A percentile compares a stretch with the other conserved stretches of the same genome.
phyloP scores from a whole-genome alignment of 225 moss, liverwort and hornwort species.

The Climacium dendroides region DNA sequence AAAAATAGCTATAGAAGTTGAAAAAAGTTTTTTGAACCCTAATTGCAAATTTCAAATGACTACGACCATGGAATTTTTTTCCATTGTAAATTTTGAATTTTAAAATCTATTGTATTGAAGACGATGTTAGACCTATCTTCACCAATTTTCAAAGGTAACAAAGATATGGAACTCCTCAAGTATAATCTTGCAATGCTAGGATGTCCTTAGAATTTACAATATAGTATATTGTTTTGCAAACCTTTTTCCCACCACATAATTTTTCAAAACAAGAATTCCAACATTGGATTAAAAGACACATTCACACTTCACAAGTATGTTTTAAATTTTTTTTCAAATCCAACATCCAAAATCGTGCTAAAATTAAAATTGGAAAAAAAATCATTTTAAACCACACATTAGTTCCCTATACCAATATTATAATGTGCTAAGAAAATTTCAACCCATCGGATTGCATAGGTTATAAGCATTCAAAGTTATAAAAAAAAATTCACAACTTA shows the following conservation, averaged over 20 bases:
- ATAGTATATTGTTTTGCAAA: too few relatives aligned
- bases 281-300: background rate
- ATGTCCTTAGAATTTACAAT: background rate
- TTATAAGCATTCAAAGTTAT: background rate
- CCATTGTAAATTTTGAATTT: background rate
- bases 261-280: background rate
- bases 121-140: background rate
- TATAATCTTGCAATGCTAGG: rapidly evolving
- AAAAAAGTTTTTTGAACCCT: background rate
- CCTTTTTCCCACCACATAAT: background rate
- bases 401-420: background rate
- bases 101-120: rapidly evolving
- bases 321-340: too few relatives aligned
- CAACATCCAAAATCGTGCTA: background rate
- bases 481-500: rapidly evolving
- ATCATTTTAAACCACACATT: too few relatives aligned
- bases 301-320: background rate
- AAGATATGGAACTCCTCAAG: too few relatives aligned
- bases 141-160: background rate
- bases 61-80: rapidly evolving
- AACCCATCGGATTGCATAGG: rapidly evolving
- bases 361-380: background rate
- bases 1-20: background rate
- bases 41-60: rapidly evolving
- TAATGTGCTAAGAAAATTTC: rapidly evolving